Conservation (phyloP, 805 yeast genomes). For the Candida odintsovae region DNA sequence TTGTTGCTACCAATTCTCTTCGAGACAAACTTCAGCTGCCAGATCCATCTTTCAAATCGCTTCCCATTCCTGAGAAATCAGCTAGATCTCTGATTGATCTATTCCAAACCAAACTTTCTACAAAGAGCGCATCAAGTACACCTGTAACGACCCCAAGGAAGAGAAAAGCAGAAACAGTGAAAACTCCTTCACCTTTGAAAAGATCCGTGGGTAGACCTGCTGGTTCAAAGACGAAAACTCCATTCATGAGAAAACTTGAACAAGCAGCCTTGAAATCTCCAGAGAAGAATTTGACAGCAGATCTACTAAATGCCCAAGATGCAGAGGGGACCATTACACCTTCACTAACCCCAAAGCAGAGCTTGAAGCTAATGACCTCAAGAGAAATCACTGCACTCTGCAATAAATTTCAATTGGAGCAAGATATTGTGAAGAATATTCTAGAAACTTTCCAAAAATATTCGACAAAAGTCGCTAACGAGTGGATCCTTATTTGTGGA, state of each 20-base stretch:
- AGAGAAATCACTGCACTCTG: constrained; percentile 44
- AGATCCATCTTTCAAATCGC: constrained; percentile 40
- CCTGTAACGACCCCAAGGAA: constrained; percentile 6
- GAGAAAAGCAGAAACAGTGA: constrained; percentile 1
- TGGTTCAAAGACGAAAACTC: constrained; percentile 16
- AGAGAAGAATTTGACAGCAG: constrained; percentile 3
- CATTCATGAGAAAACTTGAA: constrained; percentile 25
- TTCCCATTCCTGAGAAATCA: constrained; percentile 50
- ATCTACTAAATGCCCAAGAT: constrained; percentile 1
- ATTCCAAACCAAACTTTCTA: not conserved
- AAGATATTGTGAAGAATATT: constrained; percentile 42
- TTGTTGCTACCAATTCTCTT: constrained; percentile 48
- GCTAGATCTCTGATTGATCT: constrained; percentile 28
- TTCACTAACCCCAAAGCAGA: constrained; percentile 21
- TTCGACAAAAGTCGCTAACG: constrained; percentile 48
- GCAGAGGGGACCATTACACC: constrained; percentile 3
- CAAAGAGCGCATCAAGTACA: constrained; percentile 1
- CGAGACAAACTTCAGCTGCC: constrained; percentile 39
- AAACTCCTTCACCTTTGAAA: constrained; percentile 13
- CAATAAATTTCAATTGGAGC: constrained; percentile 59
- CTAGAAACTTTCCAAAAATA: constrained; percentile 45
- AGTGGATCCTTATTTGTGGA: constrained; percentile 70
- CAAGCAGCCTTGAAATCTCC: constrained; percentile 24
- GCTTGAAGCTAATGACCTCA: constrained; percentile 31
- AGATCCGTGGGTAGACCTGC: constrained; percentile 18